These are phyloP conservation scores for Tieghemostelium lacteum DNA, from an alignment of 78 protist species.

Conservation along the genomic window DNA sequence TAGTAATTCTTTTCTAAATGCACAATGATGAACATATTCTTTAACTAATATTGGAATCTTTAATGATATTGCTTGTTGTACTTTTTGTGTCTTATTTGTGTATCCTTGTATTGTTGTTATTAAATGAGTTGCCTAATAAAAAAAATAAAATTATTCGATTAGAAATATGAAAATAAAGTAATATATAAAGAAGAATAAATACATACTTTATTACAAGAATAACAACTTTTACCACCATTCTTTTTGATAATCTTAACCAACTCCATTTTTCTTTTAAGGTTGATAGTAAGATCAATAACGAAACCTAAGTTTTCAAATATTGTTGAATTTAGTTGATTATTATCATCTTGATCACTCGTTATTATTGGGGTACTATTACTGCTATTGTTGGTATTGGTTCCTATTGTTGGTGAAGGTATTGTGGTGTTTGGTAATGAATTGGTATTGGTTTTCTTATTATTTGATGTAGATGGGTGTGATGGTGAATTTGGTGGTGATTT, in stretches of 20 bases:
- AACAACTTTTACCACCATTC: conserved; percentile 74
- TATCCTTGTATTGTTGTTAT: conserved; percentile 62
- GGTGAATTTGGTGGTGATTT: neutral
- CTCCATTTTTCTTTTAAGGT: conserved; percentile 64
- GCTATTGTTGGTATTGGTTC: neutral
- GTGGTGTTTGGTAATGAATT: neutral
- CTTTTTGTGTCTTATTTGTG: conserved; percentile 48
- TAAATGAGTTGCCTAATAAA: conserved; percentile 37
- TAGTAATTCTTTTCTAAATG: conserved; percentile 46
- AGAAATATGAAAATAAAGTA: neutral
- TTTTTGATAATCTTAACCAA: conserved; percentile 63
- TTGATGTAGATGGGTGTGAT: neutral
- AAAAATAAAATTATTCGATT: neutral
- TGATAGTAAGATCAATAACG: conserved; percentile 59
- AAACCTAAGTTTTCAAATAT: conserved; percentile 60
- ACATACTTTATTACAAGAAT: conserved; percentile 56
- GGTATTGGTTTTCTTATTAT: neutral
- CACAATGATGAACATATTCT: conserved; percentile 75
- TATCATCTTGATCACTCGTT: neutral
- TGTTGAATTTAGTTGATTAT: conserved; percentile 6
- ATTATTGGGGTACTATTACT: neutral
- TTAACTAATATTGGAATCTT: conserved; percentile 62
- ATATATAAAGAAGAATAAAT: neutral
- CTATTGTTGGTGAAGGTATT: neutral
- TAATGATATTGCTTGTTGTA: conserved; percentile 37